phyloP scores from a whole-genome alignment of 352 stramenopile genomes.

The Pythium rhizo-oryzae region DNA sequence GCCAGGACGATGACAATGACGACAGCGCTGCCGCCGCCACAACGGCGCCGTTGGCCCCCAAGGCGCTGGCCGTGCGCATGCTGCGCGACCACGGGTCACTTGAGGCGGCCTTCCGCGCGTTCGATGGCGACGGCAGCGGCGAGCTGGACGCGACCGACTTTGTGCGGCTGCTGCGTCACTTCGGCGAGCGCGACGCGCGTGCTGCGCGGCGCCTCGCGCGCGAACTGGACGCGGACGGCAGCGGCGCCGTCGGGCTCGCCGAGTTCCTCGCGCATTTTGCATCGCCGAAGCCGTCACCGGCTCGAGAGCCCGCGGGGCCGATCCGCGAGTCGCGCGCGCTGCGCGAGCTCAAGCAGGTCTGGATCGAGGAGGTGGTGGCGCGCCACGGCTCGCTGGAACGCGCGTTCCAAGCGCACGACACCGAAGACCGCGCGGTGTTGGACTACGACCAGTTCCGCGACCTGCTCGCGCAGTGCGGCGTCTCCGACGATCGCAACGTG shows the following conservation, averaged over 20 bases:
- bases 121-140: slow-evolving; percentile 44
- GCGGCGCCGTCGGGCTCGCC: slow-evolving; percentile 42
- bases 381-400: slow-evolving; percentile 45
- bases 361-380: slow-evolving; percentile 47
- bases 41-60: background rate
- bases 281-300: slow-evolving; percentile 12
- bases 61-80: slow-evolving; percentile 30
- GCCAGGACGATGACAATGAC: slow-evolving; percentile 41
- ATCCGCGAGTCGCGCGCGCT: slow-evolving; percentile 32
- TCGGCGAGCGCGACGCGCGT: slow-evolving; percentile 39
- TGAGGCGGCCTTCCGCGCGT: slow-evolving; percentile 38
- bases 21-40: no score
- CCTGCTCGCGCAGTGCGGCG: slow-evolving; percentile 53
- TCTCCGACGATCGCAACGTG: slow-evolving; percentile 53
- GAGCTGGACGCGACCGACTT: slow-evolving; percentile 58
- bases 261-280: slow-evolving; percentile 48
- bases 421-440: slow-evolving; percentile 36
- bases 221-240: slow-evolving; percentile 44
- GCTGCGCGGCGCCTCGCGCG: slow-evolving; percentile 44
- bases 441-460: slow-evolving; percentile 64
- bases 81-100: slow-evolving; percentile 41
- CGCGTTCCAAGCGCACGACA: slow-evolving; percentile 51
- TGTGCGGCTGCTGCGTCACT: slow-evolving; percentile 53
- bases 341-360: slow-evolving; percentile 54
- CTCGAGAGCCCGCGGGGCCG: slow-evolving; percentile 4